Conservation (phyloP, 257 asterid genomes). For the Prunella vulgaris region DNA sequence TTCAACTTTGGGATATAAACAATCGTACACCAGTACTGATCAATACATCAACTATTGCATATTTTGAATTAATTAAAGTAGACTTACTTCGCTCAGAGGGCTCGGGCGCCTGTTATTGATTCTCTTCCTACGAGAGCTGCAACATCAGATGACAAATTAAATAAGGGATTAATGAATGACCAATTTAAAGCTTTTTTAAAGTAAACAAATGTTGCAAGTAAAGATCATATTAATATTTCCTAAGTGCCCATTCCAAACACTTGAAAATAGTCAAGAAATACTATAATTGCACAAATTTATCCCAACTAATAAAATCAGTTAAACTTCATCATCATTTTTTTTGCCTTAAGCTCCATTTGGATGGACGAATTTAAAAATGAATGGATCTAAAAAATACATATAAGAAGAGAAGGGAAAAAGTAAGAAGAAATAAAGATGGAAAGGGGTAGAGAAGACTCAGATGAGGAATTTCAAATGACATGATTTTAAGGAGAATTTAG, state of each 20-base stretch:
- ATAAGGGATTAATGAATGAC: neutral
- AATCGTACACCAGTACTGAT: too few relatives aligned
- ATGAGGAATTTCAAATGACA: too few relatives aligned
- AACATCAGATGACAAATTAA: constrained; percentile 10
- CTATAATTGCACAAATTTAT: neutral
- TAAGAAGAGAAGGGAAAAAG: too few relatives aligned
- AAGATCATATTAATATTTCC: neutral
- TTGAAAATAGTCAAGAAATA: neutral
- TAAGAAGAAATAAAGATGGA: too few relatives aligned
- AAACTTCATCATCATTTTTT: neutral
- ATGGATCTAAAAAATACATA: too few relatives aligned
- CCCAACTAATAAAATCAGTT: neutral
- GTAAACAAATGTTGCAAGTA: neutral
- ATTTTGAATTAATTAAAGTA: neutral
- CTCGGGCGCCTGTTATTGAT: constrained; percentile 12
- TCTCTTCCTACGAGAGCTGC: constrained; percentile 29
- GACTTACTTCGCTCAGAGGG: constrained; percentile 22
- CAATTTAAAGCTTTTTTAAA: neutral
- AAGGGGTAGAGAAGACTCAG: too few relatives aligned
- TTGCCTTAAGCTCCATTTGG: too few relatives aligned
- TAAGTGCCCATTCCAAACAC: neutral
- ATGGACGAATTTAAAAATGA: too few relatives aligned
- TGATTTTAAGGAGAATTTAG: too few relatives aligned
- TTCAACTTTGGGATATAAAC: too few relatives aligned
- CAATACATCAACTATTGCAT: neutral